Evolutionary conservation across 208 protist species (phyloP), one percentile per base, ranked within the genome.

Genomic region (Trypanosoma congolense): DNA sequence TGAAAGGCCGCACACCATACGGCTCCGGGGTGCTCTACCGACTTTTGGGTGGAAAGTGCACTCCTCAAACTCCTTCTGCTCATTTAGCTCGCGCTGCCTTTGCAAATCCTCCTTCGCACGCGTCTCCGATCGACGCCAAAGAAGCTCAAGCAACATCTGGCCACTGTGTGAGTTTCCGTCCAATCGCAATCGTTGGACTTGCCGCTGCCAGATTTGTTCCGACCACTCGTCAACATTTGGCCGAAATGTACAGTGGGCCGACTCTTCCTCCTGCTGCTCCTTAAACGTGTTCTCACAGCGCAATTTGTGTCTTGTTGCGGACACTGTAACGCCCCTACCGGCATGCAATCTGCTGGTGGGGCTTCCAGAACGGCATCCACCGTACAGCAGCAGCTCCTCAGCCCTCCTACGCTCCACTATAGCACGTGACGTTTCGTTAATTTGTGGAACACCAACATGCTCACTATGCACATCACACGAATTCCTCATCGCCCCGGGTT

Each of bases 41-140:
- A 79, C 60, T 45, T 64, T 72, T 1, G 82, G 82, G 14, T 61
- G 61, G 63, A 90, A 90, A 33, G 78, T 86, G 65, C 82, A 90
- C 54, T 73, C 82, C 29, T 33, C 54, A 29, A 71, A 54, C 52
- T 76, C 72, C 46, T 70, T 53, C n/a, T 19, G 21, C 25, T 51
- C 62, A 24, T 58, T 42, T 70, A 73, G 25, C 9, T 38, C 70
- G 5, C 61, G 70, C 14, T 61, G 5, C 31, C 49, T 59, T 18
- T 46, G 38, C 26, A 75, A 36, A 33, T 75, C 73, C 12, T 70
- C 73, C 43, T 74, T 70, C 21, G 56, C 73, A 12, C 70, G 74
- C 47, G 68, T 60, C 51, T 85, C 65, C 29, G 78, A 71, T 36
- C 75, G 69, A 26, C 60, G 63, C 83, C 83, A 91, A 24, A 86